These are phyloP conservation scores for Agarophyton chilense DNA, from an alignment of 23 red algal species.

Conservation along the genomic window DNA sequence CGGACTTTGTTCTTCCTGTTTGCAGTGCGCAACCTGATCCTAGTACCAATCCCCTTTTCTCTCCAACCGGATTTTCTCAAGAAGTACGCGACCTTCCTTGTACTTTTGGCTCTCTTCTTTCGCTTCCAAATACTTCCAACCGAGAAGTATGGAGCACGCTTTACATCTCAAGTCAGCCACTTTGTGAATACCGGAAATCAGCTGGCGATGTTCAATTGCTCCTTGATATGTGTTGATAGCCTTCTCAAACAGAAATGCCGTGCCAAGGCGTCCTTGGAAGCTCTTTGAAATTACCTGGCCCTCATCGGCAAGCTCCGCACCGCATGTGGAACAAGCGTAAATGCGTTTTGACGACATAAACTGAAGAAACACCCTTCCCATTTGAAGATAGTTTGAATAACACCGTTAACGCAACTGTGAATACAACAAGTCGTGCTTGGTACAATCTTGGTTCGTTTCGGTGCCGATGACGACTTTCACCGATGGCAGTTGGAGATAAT, in stretches of 20 bases:
- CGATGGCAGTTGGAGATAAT: not conserved
- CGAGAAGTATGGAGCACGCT: conserved; percentile 76
- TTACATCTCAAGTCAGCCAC: conserved; percentile 92
- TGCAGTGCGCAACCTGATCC: not conserved
- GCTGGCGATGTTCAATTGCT: conserved; percentile 75
- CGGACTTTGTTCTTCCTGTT: too few relatives aligned
- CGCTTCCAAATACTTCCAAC: conserved; percentile 96
- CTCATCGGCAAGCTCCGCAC: conserved; percentile 81
- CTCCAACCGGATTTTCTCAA: conserved; percentile 66
- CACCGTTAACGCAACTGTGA: not conserved
- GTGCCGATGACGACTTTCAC: too few relatives aligned
- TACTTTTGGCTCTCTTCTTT: conserved; percentile 93
- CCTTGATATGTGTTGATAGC: conserved; percentile 83
- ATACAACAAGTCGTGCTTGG: not conserved
- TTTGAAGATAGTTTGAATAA: not conserved
- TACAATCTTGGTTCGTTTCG: not conserved
- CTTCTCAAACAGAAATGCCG: conserved; percentile 88
- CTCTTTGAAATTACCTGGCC: conserved; percentile 90
- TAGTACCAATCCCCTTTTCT: conserved; percentile 48
- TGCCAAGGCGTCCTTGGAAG: conserved; percentile 88
- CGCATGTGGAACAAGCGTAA: conserved; percentile 81
- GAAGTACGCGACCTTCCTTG: conserved; percentile 91
- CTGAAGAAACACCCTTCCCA: conserved; percentile 84
- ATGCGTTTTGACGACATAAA: conserved; percentile 64
- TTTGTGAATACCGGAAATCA: conserved; percentile 91